Conservation (phyloP, 2,329 filamentous ascomycete genomes). For the Cercospora sojina region DNA sequence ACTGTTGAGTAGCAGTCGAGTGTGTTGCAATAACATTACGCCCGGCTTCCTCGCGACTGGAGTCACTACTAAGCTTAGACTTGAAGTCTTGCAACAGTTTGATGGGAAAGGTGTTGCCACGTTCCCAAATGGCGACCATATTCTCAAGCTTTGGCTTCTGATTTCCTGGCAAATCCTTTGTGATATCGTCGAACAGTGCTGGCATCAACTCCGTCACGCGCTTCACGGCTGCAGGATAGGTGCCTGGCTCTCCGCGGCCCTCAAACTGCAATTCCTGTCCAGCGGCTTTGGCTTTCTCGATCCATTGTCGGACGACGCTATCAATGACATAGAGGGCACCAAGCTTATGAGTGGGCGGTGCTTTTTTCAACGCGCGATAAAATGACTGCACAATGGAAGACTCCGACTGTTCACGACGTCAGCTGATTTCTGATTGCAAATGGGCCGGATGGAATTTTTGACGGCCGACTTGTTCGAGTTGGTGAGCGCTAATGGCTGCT, state of each 20-base stretch:
- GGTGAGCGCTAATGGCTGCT: constrained; percentile 25
- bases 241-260: constrained; percentile 82
- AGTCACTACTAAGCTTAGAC: constrained; percentile 50
- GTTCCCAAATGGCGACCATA: constrained; percentile 96
- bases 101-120: constrained; percentile 83
- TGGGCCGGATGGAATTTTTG: not conserved
- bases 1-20: constrained; percentile 19
- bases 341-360: constrained; percentile 91
- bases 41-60: constrained; percentile 13
- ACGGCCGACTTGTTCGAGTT: not conserved
- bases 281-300: constrained; percentile 86
- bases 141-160: constrained; percentile 99
- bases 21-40: constrained; percentile 23
- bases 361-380: constrained; percentile 95
- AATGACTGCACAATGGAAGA: constrained; percentile 93
- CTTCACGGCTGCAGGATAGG: constrained; percentile 91
- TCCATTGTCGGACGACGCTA: constrained; percentile 98
- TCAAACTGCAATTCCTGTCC: constrained; percentile 66
- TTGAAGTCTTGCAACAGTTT: constrained; percentile 81
- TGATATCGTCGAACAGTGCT: constrained; percentile 91
- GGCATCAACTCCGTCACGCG: constrained; percentile 95
- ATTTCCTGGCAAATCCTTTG: constrained; percentile 81
- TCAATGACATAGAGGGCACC: constrained; percentile 99
- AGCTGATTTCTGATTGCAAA: not conserved
- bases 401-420: constrained; percentile 67